Conservation (phyloP, 2,329 filamentous ascomycete genomes). For the Fusarium papillatum region DNA sequence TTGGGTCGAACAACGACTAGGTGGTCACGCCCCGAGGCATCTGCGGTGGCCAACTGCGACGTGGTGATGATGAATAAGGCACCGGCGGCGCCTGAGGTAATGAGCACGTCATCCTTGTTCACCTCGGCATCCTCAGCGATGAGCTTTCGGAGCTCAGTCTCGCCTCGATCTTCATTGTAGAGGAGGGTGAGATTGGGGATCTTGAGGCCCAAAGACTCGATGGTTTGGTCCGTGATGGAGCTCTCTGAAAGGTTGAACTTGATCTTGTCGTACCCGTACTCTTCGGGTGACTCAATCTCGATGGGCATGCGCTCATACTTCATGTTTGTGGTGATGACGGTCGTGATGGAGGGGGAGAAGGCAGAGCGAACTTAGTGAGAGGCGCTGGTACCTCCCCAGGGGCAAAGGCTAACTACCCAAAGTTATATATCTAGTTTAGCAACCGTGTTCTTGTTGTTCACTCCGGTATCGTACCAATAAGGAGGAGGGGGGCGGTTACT, state of each 20-base stretch:
- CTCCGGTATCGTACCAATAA: not conserved
- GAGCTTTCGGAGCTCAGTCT: constrained; percentile 23
- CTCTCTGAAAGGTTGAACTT: constrained; percentile 43
- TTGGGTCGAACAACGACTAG: constrained; percentile 41
- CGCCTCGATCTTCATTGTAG: constrained; percentile 39
- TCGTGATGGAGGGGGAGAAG: not conserved
- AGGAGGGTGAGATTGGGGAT: constrained; percentile 35
- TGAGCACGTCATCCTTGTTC: constrained; percentile 32
- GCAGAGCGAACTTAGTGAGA: not conserved
- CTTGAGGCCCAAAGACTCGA: constrained; percentile 26
- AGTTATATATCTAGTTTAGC: not conserved
- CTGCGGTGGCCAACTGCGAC: constrained; percentile 15
- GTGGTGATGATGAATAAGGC: constrained; percentile 39
- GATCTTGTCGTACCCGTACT: constrained; percentile 38
- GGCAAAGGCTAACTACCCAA: not conserved
- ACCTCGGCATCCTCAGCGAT: constrained; percentile 25
- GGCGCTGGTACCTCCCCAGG: not conserved
- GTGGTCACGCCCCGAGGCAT: constrained; percentile 14
- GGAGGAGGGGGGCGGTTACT: not conserved
- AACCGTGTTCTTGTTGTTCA: not conserved
- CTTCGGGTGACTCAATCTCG: constrained; percentile 42
- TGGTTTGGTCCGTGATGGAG: constrained; percentile 38
- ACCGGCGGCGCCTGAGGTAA: constrained; percentile 38
- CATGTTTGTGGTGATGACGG: constrained; percentile 18
- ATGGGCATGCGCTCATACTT: constrained; percentile 43